Evolutionary conservation across 176 grass and related monocot species (phyloP).

Genomic region (Oryza brachyantha): DNA sequence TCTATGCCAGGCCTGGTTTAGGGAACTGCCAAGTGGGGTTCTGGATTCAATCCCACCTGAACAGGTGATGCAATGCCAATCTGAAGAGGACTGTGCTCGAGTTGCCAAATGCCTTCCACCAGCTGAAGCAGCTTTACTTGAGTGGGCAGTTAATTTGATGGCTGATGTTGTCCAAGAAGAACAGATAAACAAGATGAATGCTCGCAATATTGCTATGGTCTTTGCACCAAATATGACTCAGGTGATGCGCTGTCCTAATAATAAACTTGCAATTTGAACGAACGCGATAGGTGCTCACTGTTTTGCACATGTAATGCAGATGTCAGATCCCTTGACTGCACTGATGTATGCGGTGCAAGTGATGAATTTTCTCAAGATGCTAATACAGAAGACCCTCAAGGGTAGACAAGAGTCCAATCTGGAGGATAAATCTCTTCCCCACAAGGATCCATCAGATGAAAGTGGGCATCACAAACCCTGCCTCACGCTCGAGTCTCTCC

Average conservation of each 20-base stretch:
- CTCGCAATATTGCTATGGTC: slow-evolving; percentile 72
- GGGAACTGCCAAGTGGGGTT: slow-evolving; percentile 65
- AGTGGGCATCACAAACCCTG: slow-evolving; percentile 64
- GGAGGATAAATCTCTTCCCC: slow-evolving; percentile 40
- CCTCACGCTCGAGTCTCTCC: slow-evolving; percentile 31
- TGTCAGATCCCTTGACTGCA: slow-evolving; percentile 75
- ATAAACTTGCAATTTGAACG: background rate
- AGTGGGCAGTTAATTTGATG: slow-evolving; percentile 79
- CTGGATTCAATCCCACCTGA: slow-evolving; percentile 63
- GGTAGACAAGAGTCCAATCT: slow-evolving; percentile 56
- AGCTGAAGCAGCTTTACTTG: slow-evolving; percentile 56
- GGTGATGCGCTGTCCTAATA: slow-evolving; percentile 32
- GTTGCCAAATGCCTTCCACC: slow-evolving; percentile 52
- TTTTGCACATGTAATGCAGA: slow-evolving; percentile 26
- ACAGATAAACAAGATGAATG: slow-evolving; percentile 68
- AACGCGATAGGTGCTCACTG: slow-evolving; percentile 4
- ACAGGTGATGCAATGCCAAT: slow-evolving; percentile 75
- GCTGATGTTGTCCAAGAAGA: slow-evolving; percentile 78
- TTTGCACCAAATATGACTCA: slow-evolving; percentile 85
- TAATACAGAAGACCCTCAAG: slow-evolving; percentile 67
- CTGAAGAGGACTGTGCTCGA: slow-evolving; percentile 60
- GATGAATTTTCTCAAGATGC: slow-evolving; percentile 82
- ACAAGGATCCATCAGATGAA: slow-evolving; percentile 60
- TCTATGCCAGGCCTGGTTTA: slow-evolving; percentile 69
- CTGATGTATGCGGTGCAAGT: slow-evolving; percentile 81